These are phyloP conservation scores for Tetracladium setigerum DNA, from an alignment of 495 filamentous ascomycete genomes.

Conservation along the genomic window DNA sequence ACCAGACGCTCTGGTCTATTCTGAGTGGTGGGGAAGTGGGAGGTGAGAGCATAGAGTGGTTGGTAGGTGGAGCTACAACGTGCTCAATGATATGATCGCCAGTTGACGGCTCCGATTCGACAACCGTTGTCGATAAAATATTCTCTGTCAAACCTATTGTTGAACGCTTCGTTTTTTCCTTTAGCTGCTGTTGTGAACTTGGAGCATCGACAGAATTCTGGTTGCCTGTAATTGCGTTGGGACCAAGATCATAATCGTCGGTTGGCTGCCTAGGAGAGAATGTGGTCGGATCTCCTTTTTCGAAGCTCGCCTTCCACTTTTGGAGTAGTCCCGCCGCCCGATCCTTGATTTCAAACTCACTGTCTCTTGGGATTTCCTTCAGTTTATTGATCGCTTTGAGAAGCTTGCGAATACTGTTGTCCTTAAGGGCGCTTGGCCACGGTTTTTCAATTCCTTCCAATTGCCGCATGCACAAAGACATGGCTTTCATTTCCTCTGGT, in stretches of 20 bases:
- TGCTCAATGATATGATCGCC: background rate
- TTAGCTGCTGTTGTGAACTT: too few relatives aligned
- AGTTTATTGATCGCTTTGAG: background rate
- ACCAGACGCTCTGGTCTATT: background rate
- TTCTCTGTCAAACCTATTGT: too few relatives aligned
- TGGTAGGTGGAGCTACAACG: background rate
- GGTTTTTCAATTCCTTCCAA: too few relatives aligned
- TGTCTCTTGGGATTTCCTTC: background rate
- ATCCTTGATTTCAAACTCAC: background rate
- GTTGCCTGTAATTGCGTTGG: too few relatives aligned
- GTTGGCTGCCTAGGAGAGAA: background rate
- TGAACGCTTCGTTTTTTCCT: too few relatives aligned
- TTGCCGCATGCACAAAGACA: background rate
- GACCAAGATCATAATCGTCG: too few relatives aligned
- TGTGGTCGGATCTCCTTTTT: background rate
- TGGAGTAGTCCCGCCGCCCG: background rate
- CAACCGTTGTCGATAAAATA: too few relatives aligned
- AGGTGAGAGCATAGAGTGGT: background rate
- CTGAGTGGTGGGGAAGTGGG: background rate
- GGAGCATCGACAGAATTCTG: too few relatives aligned
- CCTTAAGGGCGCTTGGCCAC: background rate
- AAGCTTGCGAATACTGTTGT: background rate
- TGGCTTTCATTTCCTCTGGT: background rate
- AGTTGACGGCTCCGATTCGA: background rate
- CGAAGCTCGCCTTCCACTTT: background rate